These are phyloP conservation scores for Globisporangium radiosum DNA, from an alignment of 352 stramenopile species.

Conservation along the genomic window DNA sequence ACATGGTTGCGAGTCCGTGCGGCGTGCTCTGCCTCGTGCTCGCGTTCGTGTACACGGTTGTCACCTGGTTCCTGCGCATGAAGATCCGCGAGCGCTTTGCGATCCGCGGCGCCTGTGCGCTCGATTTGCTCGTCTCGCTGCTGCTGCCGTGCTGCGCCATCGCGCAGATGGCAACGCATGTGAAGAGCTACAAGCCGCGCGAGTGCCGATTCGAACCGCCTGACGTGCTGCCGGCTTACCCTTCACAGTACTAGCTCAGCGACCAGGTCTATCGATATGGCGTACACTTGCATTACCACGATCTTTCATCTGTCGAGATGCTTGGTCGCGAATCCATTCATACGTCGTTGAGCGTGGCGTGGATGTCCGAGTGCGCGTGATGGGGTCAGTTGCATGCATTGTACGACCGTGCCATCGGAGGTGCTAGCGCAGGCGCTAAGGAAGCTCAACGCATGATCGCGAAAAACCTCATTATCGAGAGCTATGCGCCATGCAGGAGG, in stretches of 20 bases:
- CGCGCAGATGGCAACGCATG: constrained; percentile 29
- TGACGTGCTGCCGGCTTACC: constrained; percentile 20
- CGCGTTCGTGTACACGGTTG: constrained; percentile 6
- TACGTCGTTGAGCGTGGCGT: background rate
- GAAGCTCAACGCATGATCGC: too few relatives aligned
- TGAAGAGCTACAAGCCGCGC: constrained; percentile 35
- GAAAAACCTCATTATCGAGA: too few relatives aligned
- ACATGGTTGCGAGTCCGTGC: constrained; percentile 5
- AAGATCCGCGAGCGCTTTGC: constrained; percentile 23
- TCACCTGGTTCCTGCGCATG: constrained; percentile 14
- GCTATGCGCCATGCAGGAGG: too few relatives aligned
- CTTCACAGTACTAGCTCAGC: constrained; percentile 1
- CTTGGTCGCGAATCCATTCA: background rate
- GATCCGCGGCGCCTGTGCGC: constrained; percentile 17
- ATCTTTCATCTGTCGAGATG: background rate
- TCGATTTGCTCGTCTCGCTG: constrained; percentile 13
- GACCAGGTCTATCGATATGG: background rate
- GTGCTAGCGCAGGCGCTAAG: too few relatives aligned
- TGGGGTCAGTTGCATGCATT: too few relatives aligned
- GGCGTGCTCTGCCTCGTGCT: constrained; percentile 6
- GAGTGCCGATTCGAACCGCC: constrained; percentile 61
- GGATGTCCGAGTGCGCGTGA: too few relatives aligned
- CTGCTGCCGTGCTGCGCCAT: constrained; percentile 19
- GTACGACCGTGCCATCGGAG: too few relatives aligned
- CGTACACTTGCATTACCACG: too few relatives aligned